These are phyloP conservation scores for Diaporthe amygdali DNA, from an alignment of 2,329 filamentous ascomycete genomes.

Conservation along the genomic window DNA sequence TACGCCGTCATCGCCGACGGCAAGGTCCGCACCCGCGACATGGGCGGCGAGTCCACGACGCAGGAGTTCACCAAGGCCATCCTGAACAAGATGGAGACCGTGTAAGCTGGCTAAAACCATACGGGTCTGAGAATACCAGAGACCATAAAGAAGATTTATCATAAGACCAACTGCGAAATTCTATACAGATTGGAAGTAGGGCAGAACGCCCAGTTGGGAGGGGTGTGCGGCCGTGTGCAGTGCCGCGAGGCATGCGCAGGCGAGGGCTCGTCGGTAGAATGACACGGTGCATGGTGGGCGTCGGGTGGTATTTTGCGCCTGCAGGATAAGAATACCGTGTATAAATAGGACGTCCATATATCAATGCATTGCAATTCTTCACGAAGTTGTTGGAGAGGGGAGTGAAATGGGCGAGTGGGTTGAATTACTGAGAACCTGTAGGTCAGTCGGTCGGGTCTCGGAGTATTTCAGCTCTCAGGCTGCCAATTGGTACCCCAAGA, in stretches of 20 bases:
- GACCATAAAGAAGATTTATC: neutral
- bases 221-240: neutral
- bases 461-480: neutral
- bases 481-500: neutral
- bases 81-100: slow-evolving; percentile 90
- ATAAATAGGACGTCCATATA: slow-evolving; percentile 25
- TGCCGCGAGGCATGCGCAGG: slow-evolving; percentile 4
- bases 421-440: neutral
- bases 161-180: neutral
- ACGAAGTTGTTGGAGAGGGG: neutral
- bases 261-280: slow-evolving; percentile 6
- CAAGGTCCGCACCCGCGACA: slow-evolving; percentile 88
- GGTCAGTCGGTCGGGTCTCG: neutral
- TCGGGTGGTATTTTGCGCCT: slow-evolving; percentile 24
- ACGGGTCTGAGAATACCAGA: neutral
- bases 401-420: neutral
- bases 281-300: slow-evolving; percentile 19
- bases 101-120: slow-evolving; percentile 47
- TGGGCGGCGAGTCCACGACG: slow-evolving; percentile 90
- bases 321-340: slow-evolving; percentile 24
- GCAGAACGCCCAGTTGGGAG: neutral
- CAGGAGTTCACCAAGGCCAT: slow-evolving; percentile 96
- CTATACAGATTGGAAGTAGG: neutral
- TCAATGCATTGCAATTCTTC: slow-evolving; percentile 15
- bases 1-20: slow-evolving; percentile 84